phyloP scores from a whole-genome alignment of 148 eudicot genomes.

The Camellia japonica region DNA sequence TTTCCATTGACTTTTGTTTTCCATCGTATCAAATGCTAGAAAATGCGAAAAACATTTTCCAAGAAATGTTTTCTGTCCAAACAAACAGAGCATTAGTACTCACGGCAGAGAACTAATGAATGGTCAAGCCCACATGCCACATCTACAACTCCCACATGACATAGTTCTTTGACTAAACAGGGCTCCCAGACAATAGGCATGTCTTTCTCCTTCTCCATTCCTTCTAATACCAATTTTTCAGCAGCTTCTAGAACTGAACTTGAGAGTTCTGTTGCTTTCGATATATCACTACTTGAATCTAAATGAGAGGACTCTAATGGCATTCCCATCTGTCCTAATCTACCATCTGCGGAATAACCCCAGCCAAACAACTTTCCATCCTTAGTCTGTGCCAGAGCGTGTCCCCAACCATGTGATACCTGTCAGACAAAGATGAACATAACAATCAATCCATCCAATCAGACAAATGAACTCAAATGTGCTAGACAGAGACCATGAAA shows the following conservation, averaged over 20 bases:
- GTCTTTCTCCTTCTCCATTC: slow-evolving; percentile 80
- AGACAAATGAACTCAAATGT: not conserved
- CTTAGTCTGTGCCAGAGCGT: slow-evolving; percentile 70
- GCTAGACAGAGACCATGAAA: not conserved
- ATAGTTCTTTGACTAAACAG: slow-evolving; percentile 49
- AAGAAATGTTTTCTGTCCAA: too few relatives aligned
- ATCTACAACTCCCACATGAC: slow-evolving; percentile 47
- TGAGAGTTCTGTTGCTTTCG: slow-evolving; percentile 26
- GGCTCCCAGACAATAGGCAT: slow-evolving; percentile 99
- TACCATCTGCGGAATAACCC: slow-evolving; percentile 97
- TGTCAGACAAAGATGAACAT: slow-evolving; percentile 24
- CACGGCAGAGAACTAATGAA: slow-evolving; percentile 73
- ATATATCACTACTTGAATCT: slow-evolving; percentile 42
- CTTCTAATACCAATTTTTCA: slow-evolving; percentile 69
- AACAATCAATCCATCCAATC: not conserved
- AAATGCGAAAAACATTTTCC: too few relatives aligned
- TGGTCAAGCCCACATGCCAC: slow-evolving; percentile 91
- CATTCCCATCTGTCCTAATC: slow-evolving; percentile 70
- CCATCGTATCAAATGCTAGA: too few relatives aligned
- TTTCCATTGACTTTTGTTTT: too few relatives aligned
- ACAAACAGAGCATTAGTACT: slow-evolving; percentile 26
- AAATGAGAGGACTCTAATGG: slow-evolving; percentile 56
- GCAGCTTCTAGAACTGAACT: slow-evolving; percentile 53
- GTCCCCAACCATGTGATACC: slow-evolving; percentile 99
- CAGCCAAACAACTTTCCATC: slow-evolving; percentile 88